Percentiles rank a stretch among this genome's conserved stretches.
These are phyloP conservation scores for Crucihimalaya himalaica DNA, from an alignment of 345 rosid species.

Conservation along the genomic window DNA sequence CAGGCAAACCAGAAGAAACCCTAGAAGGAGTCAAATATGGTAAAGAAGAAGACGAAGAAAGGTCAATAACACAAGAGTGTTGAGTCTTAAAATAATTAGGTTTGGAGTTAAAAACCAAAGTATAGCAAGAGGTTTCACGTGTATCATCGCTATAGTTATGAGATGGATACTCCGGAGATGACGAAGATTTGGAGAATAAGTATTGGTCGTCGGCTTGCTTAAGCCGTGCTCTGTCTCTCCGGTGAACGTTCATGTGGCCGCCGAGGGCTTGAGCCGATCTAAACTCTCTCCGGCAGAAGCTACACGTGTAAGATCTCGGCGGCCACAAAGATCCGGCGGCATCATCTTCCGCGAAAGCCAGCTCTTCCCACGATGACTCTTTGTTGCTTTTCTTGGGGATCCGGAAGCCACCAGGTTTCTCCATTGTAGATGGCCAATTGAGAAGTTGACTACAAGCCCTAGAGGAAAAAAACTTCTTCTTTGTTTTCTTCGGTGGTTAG, in stretches of 20 bases:
- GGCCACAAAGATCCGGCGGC: slow-evolving; percentile 81
- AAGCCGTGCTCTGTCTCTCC: slow-evolving; percentile 89
- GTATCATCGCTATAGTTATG: slow-evolving; percentile 37
- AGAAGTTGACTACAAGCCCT: slow-evolving; percentile 34
- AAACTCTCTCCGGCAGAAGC: slow-evolving; percentile 83
- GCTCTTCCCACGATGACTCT: slow-evolving; percentile 84
- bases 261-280: slow-evolving; percentile 93
- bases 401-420: slow-evolving; percentile 21
- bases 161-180: slow-evolving; percentile 49
- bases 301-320: slow-evolving; percentile 88
- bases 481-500: slow-evolving; percentile 22
- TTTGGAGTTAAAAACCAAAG: slow-evolving; percentile 60
- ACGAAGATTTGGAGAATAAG: slow-evolving; percentile 35
- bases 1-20: slow-evolving; percentile 50
- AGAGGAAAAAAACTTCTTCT: background rate
- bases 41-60: slow-evolving; percentile 44
- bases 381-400: slow-evolving; percentile 29
- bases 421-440: slow-evolving; percentile 20
- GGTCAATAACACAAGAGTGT: slow-evolving; percentile 35
- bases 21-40: slow-evolving; percentile 43
- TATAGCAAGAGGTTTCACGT: slow-evolving; percentile 39
- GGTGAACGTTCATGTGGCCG: slow-evolving; percentile 94
- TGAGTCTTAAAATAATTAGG: slow-evolving; percentile 50
- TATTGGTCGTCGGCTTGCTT: slow-evolving; percentile 60
- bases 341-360: slow-evolving; percentile 87